Base-by-base conservation (phyloP, 108 stramenopile genomes). In the Parietichytrium sp. region DNA sequence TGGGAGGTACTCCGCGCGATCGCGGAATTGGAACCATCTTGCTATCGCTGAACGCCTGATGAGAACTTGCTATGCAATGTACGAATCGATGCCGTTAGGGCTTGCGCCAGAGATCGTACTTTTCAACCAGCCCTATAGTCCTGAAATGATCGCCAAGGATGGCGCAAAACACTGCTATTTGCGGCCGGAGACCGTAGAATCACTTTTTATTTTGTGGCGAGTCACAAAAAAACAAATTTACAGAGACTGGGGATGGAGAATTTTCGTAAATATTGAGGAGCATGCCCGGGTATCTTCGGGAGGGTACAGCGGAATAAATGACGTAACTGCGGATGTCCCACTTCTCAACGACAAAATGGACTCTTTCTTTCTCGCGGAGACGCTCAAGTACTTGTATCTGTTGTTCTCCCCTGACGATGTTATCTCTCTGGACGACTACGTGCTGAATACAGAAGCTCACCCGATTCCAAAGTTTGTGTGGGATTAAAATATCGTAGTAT, bases 361-460 rank as follows among this genome's bases (percentile, higher is more conserved):
- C 33, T 91, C 90, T 16, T 98, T 94, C 82, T 98, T 98, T 81
- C 87, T 97, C 23, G 93, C 92, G 51, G 97, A 98, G 86, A 98
- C 96, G 18, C 87, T 98, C 52, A 98, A 92, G 83, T 90, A 98
- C 81, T 92, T 97, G 51, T 96, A 93, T 83, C 84, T 98, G 26
- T 88, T 93, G 20, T 97, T 96, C 26, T 79, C 83, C 47, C 90
- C 92, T n/a, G 87, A 90, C 13, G 88, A 93, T 30, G 30, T 78
- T 4, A 2, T 90, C 10, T 80, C 85, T 15, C 87, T 90, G 38
- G 77, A 82, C 38, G 27, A 84, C 10, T 94, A 92, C 90, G 88
- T 96, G 16, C 95, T 98, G 79, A 96, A 95, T 47, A 98, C 97
- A 3, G 97, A 98, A 88, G 97, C 96, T 7, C 97, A 98, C 82